A percentile compares a stretch with the other conserved stretches of the same genome.
Evolutionary conservation across 2,329 filamentous ascomycete species (phyloP).

Genomic region (Leptographium lundbergii): DNA sequence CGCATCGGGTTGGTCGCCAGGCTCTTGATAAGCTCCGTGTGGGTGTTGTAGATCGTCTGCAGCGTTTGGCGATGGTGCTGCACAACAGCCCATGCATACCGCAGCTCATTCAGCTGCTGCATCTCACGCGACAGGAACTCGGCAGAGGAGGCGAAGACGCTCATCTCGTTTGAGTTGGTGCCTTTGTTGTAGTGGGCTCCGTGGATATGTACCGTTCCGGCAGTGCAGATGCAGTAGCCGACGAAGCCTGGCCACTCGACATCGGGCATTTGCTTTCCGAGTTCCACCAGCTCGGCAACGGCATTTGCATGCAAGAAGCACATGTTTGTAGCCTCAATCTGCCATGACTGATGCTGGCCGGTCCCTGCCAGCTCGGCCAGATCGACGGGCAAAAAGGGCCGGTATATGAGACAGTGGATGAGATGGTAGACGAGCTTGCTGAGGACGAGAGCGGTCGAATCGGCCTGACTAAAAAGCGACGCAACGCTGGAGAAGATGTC

Average conservation of each 20-base stretch:
- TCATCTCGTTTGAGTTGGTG: constrained; percentile 34
- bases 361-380: constrained; percentile 66
- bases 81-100: constrained; percentile 63
- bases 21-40: constrained; percentile 66
- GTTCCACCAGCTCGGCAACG: constrained; percentile 69
- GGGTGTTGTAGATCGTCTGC: constrained; percentile 65
- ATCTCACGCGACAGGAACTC: constrained; percentile 68
- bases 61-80: constrained; percentile 72
- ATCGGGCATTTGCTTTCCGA: constrained; percentile 59
- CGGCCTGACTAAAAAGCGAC: constrained; percentile 60
- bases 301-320: constrained; percentile 81
- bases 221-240: constrained; percentile 75
- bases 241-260: constrained; percentile 82
- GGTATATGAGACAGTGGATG: constrained; percentile 75
- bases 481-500: constrained; percentile 68
- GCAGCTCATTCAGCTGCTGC: constrained; percentile 64
- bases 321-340: constrained; percentile 80
- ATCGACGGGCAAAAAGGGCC: constrained; percentile 77
- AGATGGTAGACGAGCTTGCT: constrained; percentile 82
- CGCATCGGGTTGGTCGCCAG: constrained; percentile 55
- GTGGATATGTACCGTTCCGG: constrained; percentile 79
- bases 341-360: constrained; percentile 82
- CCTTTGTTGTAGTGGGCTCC: constrained; percentile 63
- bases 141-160: constrained; percentile 47
- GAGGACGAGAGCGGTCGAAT: constrained; percentile 66